Conservation (phyloP, 192 early-diverging fungal species). For the Oehlia diaphana region DNA sequence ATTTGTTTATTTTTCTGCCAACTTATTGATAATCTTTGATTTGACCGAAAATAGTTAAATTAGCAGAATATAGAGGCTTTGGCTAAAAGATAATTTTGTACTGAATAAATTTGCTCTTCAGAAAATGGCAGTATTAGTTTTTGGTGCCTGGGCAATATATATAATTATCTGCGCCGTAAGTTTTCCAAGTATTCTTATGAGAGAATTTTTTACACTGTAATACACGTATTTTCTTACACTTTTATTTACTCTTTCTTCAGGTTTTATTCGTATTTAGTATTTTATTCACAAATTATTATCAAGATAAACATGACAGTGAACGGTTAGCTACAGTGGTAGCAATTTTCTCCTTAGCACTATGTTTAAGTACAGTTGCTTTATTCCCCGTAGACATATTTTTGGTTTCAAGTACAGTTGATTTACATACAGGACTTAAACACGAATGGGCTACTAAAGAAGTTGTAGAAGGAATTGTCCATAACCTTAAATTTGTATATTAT, state of each 20-base stretch:
- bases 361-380: constrained; percentile 50
- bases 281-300: constrained; percentile 53
- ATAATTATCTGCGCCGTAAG: background rate
- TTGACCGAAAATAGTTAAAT: too few relatives aligned
- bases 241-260: constrained; percentile 26
- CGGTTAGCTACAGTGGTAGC: constrained; percentile 53
- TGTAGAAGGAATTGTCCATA: constrained; percentile 41
- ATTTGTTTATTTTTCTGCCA: too few relatives aligned
- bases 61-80: too few relatives aligned
- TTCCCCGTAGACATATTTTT: constrained; percentile 61
- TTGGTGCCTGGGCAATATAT: background rate
- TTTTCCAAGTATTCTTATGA: background rate
- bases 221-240: background rate
- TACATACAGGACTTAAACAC: constrained; percentile 50
- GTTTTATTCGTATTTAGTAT: constrained; percentile 47
- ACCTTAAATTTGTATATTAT: constrained; percentile 51
- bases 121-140: background rate
- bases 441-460: constrained; percentile 58
- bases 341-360: constrained; percentile 45
- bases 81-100: too few relatives aligned
- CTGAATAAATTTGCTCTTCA: too few relatives aligned
- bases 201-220: background rate
- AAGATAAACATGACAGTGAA: constrained; percentile 49
- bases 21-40: too few relatives aligned
- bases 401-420: constrained; percentile 55